These are phyloP conservation scores for Sclerotinia nivalis DNA, from an alignment of 2,329 filamentous ascomycete species.

Conservation along the genomic window DNA sequence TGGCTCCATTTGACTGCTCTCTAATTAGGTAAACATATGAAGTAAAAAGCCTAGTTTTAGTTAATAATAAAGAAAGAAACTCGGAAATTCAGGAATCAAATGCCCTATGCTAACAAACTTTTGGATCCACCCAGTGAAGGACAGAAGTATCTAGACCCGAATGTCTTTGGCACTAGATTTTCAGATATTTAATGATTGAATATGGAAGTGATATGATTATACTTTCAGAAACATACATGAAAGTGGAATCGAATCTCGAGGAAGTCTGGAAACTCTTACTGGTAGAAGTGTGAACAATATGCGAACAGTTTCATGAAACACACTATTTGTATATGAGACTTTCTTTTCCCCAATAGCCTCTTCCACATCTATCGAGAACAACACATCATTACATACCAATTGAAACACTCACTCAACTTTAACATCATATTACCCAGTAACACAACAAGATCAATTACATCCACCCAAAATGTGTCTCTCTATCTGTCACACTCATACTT, in stretches of 20 bases:
- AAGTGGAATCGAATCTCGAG: rapidly evolving
- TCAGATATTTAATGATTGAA: not conserved
- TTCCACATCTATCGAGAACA: not conserved
- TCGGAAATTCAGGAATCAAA: not conserved
- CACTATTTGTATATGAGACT: not conserved
- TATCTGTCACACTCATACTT: not conserved
- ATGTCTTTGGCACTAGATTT: not conserved
- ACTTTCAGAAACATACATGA: rapidly evolving
- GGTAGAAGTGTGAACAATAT: not conserved
- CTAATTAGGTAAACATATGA: too few relatives aligned
- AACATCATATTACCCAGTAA: not conserved
- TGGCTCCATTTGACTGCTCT: too few relatives aligned
- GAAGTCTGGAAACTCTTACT: rapidly evolving
- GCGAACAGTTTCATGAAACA: not conserved
- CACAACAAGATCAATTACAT: not conserved
- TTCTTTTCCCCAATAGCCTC: not conserved
- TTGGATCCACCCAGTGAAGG: not conserved
- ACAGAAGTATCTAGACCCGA: not conserved
- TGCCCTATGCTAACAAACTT: not conserved
- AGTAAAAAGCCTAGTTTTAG: not conserved
- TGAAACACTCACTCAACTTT: not conserved
- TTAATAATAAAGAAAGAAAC: not conserved
- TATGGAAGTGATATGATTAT: not conserved
- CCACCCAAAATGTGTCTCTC: not conserved
- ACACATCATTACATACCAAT: not conserved